Percentiles rank a stretch among this genome's conserved stretches.
These are phyloP conservation scores for Herpotrichia juniperi DNA, from an alignment of 2,329 filamentous ascomycete species.

Conservation along the genomic window DNA sequence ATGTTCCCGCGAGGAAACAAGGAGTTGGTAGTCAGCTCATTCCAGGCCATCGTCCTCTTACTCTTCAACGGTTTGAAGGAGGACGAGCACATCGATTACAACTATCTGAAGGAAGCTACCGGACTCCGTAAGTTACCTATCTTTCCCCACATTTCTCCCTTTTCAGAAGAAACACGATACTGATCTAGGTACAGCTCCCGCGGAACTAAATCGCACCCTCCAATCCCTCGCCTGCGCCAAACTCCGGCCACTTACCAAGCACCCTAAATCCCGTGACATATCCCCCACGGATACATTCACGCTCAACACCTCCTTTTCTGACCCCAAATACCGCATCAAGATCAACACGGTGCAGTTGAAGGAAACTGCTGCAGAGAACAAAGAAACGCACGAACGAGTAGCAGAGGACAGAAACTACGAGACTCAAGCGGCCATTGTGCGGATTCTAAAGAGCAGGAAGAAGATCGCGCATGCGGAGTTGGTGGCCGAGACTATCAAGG, in stretches of 20 bases:
- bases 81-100: constrained; percentile 72
- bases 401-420: constrained; percentile 91
- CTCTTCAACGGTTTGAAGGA: constrained; percentile 79
- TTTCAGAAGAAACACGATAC: neutral
- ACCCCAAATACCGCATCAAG: constrained; percentile 89
- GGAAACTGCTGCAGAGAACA: constrained; percentile 94
- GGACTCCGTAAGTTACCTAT: constrained; percentile 65
- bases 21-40: constrained; percentile 88
- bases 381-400: constrained; percentile 89
- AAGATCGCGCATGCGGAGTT: constrained; percentile 84
- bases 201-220: constrained; percentile 85
- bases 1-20: constrained; percentile 80
- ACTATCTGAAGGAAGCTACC: constrained; percentile 75
- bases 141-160: neutral
- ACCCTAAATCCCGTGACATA: constrained; percentile 84
- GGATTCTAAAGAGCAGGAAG: constrained; percentile 96
- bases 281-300: constrained; percentile 79
- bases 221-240: constrained; percentile 95
- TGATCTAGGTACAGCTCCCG: constrained; percentile 59
- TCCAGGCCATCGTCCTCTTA: constrained; percentile 88
- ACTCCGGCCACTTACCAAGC: constrained; percentile 81
- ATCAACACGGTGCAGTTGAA: constrained; percentile 99
- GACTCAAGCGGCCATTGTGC: constrained; percentile 93
- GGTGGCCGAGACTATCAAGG: constrained; percentile 88
- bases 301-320: constrained; percentile 77